Percentiles rank a stretch among this genome's conserved stretches.
These are phyloP conservation scores for Lathyrus aphaca DNA, from an alignment of 306 rosid genomes.

Conservation along the genomic window DNA sequence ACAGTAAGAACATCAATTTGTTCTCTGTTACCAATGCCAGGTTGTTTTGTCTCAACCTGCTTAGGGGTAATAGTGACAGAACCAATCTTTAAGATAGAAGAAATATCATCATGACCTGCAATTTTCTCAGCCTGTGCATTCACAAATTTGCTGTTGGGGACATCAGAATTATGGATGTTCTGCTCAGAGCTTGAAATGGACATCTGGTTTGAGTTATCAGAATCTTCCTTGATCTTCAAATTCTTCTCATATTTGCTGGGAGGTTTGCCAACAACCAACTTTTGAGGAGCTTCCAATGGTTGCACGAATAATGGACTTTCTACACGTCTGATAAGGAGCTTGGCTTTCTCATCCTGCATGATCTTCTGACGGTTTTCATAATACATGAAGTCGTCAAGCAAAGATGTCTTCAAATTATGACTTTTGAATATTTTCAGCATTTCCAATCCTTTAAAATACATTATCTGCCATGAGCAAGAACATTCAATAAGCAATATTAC, in stretches of 20 bases:
- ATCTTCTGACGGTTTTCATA: conserved; percentile 92
- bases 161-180: conserved; percentile 41
- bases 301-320: conserved; percentile 56
- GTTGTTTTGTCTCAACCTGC: conserved; percentile 45
- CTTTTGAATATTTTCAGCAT: conserved; percentile 83
- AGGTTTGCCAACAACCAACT: conserved; percentile 52
- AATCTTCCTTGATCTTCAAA: conserved; percentile 43
- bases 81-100: conserved; percentile 66
- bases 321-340: conserved; percentile 52
- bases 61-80: conserved; percentile 60
- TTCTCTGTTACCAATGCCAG: conserved; percentile 38
- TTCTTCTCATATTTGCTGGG: conserved; percentile 43
- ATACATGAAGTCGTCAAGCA: conserved; percentile 86
- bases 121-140: conserved; percentile 44
- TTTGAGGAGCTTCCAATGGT: conserved; percentile 56
- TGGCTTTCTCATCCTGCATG: conserved; percentile 85
- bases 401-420: conserved; percentile 73
- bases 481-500: conserved; percentile 11
- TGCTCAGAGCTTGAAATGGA: conserved; percentile 44
- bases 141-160: conserved; percentile 2
- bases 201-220: conserved; percentile 36
- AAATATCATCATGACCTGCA: conserved; percentile 39
- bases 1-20: conserved; percentile 59
- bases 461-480: conserved; percentile 59
- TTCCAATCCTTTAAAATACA: conserved; percentile 73